Percentiles rank a stretch among this genome's conserved stretches.
These are phyloP conservation scores for Coemansia furcata DNA, from an alignment of 192 early-diverging fungal genomes.

Conservation along the genomic window DNA sequence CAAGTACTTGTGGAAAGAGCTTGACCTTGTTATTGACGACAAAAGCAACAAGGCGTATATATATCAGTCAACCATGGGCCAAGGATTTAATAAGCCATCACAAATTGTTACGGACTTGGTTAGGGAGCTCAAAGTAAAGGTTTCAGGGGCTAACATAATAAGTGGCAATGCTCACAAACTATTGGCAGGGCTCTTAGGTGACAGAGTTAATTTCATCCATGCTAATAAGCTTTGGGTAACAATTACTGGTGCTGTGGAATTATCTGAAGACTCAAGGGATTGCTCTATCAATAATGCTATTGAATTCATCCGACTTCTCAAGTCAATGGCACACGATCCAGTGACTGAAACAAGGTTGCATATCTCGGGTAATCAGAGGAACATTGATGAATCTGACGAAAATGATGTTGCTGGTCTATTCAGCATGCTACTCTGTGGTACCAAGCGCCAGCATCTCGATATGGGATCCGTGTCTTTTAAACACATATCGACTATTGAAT, in stretches of 20 bases:
- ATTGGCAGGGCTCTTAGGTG: too few species aligned
- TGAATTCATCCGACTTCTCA: neutral
- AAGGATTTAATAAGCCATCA: neutral
- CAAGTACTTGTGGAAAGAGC: neutral
- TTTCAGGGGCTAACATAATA: neutral
- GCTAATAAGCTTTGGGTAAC: neutral
- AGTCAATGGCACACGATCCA: neutral
- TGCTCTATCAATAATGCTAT: neutral
- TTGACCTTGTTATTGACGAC: neutral
- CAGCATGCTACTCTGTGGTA: neutral
- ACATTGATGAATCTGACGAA: neutral
- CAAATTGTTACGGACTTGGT: neutral
- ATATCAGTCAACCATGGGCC: neutral
- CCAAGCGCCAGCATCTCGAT: neutral
- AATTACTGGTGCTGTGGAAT: neutral
- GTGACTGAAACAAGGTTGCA: neutral
- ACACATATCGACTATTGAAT: neutral
- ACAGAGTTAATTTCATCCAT: neutral
- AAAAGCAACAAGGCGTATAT: neutral
- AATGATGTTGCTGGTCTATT: neutral
- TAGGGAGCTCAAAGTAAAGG: neutral
- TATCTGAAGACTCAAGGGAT: neutral
- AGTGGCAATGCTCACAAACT: neutral
- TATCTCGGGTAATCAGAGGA: neutral
- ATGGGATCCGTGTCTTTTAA: neutral